A percentile compares a stretch with the other conserved stretches of the same genome.
These are phyloP conservation scores for Camelina sativa DNA, from an alignment of 345 rosid genomes.

Conservation along the genomic window DNA sequence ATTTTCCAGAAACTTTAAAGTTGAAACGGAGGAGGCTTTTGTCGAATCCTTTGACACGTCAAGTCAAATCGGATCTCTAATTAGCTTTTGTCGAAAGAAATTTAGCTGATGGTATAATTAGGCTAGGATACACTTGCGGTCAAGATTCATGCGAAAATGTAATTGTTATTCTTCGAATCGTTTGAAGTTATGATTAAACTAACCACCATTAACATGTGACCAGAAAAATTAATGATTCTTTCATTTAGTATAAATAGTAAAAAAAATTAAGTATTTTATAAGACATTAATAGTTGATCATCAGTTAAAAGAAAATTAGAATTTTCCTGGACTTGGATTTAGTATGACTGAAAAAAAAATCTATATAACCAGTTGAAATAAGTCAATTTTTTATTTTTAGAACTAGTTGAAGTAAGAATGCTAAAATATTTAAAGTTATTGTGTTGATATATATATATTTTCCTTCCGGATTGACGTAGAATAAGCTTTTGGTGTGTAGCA, in stretches of 20 bases:
- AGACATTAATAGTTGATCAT: no score
- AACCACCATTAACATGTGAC: neutral
- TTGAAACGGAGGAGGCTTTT: slow-evolving; percentile 34
- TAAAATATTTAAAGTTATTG: neutral
- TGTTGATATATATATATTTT: neutral
- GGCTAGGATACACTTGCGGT: slow-evolving; percentile 34
- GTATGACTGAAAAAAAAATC: neutral
- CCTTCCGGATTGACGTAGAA: neutral
- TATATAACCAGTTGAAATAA: neutral
- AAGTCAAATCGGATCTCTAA: slow-evolving; percentile 42
- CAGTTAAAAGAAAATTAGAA: no score
- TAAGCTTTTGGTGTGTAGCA: neutral
- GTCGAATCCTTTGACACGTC: slow-evolving; percentile 34
- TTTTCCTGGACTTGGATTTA: neutral
- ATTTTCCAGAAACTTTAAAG: slow-evolving; percentile 7
- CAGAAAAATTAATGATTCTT: neutral
- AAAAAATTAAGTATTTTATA: neutral
- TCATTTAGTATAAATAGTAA: slow-evolving; percentile 2
- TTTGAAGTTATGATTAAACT: slow-evolving; percentile 23
- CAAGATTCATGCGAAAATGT: slow-evolving; percentile 38
- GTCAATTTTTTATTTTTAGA: no score
- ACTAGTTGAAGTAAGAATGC: neutral
- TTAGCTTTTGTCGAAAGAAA: slow-evolving; percentile 29
- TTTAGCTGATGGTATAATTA: slow-evolving; percentile 7
- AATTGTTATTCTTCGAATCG: slow-evolving; percentile 29